Base-by-base conservation (phyloP, 768 basidiomycete genomes). In the Kwoniella heveanensis region DNA sequence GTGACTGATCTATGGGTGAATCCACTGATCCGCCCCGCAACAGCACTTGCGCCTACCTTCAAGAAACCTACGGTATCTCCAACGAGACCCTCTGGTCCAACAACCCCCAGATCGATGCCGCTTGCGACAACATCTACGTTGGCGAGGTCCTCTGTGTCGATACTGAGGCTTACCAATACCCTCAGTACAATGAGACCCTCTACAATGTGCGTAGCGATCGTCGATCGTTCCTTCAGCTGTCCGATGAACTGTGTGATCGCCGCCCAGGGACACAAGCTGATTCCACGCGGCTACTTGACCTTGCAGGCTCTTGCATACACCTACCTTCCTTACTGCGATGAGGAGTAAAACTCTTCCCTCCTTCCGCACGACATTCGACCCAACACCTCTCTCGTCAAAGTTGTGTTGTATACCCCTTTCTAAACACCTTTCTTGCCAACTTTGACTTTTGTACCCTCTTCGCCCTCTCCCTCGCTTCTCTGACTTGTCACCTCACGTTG, bases 131-230 rank as follows among this genome's bases (percentile, higher is more conserved):
- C 82, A 82, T 91, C 77, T 90, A 90, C 80, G 73, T 88, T 61
- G 89, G 87, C 73, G 88, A 90, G 85, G 90, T 90, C 54, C 59
- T 90, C 46, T 89, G 88, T 66, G 82, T 83, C 50, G 79, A 83
- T 24, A 65, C 68, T 22, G 68, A 66, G 15, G 82, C 83, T 12
- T 68, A 75, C 37, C 82, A 83, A 9, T 87, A 87, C 48, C 78
- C 84, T 17, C 32, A 70, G 13, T 72, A 69, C 64, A 74, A 77
- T 61, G 27, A 60, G 52, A 69, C 71, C 19, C 50, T 66, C 13
- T 77, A 74, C 69, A 67, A 77, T 53, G 75, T 77, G 59, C 62
- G 74, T 65, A n/a, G n/a, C 19, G 5, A n/a, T 32, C n/a, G n/a
- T n/a, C n/a, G n/a, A n/a, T n/a, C n/a, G n/a, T n/a, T 24, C 26